These are phyloP conservation scores for Aspergillus versicolor DNA, from an alignment of 2,329 filamentous ascomycete species.

Conservation along the genomic window DNA sequence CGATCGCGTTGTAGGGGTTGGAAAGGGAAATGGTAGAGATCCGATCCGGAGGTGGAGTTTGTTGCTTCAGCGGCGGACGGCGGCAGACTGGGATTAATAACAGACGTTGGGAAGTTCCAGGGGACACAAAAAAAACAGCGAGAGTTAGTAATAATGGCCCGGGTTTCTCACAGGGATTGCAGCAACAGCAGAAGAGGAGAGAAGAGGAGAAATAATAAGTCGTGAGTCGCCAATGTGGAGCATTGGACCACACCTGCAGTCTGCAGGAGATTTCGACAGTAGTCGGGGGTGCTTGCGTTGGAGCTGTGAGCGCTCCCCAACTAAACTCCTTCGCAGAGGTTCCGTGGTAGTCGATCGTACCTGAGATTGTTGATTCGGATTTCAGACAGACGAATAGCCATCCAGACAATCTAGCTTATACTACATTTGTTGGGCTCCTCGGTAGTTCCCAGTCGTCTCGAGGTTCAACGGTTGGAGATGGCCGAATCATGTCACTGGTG, in stretches of 20 bases:
- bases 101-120: background rate
- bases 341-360: too few species aligned
- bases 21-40: background rate
- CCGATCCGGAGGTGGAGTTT: background rate
- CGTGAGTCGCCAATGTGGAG: constrained; percentile 5
- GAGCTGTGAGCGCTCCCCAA: too few species aligned
- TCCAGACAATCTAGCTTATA: background rate
- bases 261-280: background rate
- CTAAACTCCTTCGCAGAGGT: too few species aligned
- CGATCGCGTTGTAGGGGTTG: background rate
- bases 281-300: too few species aligned
- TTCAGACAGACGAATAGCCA: background rate
- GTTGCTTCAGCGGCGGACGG: background rate
- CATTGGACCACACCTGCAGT: background rate
- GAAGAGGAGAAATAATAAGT: constrained; percentile 16
- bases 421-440: background rate
- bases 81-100: background rate
- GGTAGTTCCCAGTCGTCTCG: background rate
- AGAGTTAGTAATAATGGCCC: background rate
- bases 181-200: constrained; percentile 2
- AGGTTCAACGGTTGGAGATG: background rate
- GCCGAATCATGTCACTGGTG: background rate
- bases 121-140: background rate
- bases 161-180: background rate
- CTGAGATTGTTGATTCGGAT: too few species aligned